These are phyloP conservation scores for Galeopsis tetrahit DNA, from an alignment of 257 asterid species.

Conservation along the genomic window DNA sequence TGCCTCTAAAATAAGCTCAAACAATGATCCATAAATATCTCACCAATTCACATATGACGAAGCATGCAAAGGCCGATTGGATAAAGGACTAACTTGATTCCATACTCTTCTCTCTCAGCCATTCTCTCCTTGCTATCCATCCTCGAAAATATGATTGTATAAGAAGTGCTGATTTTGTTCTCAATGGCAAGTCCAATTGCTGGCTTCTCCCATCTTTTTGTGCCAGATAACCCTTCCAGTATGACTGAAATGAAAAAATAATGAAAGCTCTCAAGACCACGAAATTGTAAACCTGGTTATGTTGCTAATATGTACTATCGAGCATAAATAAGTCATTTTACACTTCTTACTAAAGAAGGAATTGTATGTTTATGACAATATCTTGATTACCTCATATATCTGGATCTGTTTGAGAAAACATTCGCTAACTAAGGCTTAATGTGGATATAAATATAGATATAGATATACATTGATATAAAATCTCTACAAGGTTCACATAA, in stretches of 20 bases:
- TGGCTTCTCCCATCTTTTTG: constrained; percentile 68
- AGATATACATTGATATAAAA: too few species aligned
- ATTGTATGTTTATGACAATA: neutral
- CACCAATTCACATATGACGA: neutral
- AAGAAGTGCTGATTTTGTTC: constrained; percentile 59
- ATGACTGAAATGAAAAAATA: constrained; percentile 51
- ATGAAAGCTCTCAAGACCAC: constrained; percentile 20
- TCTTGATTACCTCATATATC: neutral
- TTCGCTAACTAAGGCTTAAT: constrained; percentile 5
- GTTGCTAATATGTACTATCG: neutral
- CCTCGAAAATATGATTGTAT: constrained; percentile 76
- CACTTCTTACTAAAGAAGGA: neutral
- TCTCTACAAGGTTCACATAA: too few species aligned
- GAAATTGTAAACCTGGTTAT: neutral
- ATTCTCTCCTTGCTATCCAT: constrained; percentile 57
- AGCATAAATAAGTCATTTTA: neutral
- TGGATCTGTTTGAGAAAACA: neutral
- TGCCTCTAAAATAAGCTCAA: neutral
- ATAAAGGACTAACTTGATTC: constrained; percentile 64
- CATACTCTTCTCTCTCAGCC: constrained; percentile 52
- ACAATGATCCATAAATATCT: neutral
- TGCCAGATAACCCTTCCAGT: constrained; percentile 85
- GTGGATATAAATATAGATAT: too few species aligned
- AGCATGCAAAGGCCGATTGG: constrained; percentile 4
- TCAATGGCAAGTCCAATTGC: constrained; percentile 64